Base-by-base conservation (phyloP, 78 protist species). In the Emiliania huxleyi region DNA sequence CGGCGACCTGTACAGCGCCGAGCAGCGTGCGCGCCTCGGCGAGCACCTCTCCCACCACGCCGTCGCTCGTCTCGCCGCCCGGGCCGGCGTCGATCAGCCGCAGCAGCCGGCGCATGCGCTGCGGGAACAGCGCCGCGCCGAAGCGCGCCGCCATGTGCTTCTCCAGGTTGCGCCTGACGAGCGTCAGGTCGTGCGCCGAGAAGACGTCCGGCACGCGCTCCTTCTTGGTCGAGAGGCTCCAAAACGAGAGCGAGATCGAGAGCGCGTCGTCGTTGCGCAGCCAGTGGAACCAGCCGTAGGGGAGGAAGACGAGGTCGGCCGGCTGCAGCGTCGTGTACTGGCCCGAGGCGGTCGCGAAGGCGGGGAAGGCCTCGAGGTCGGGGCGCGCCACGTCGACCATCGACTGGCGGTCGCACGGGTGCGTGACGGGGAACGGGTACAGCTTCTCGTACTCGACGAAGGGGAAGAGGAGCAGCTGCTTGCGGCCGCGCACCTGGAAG, bases 391-490 rank as follows among this genome's bases (percentile, higher is more conserved):
- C 40, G 79, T 71, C 79, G 79, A 71, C 79, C 79, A 71, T 71
- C 43, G 79, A 29, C 79, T 79, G 45, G 29, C 87, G 38, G 87
- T 79, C 87, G 87, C 45, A 40, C 44, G 87, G 44, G 45, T 79
- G 87, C 43, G 8, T 12, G 45, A 79, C 48, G 29, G 87, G 87
- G 87, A 33, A 79, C 29, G 87, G 87, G 87, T 79, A 40, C 87
- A 79, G 87, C 18, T 18, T 8, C 43, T 8, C 87, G 23, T 11
- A 79, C 37, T 79, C 49, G 38, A 4, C 87, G 43, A 40, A 40
- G 43, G 48, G 29, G 45, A 79, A 79, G 29, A 79, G 87, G 4
- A n/a, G 6, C 87, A 79, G 37, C 40, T 8, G 49, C 87, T 79
- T 79, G 37, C 45, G 38, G 43, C 87, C 87, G 26, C 2, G 43